Percentiles rank a stretch among this genome's conserved stretches.
These are phyloP conservation scores for Beauveria sp. DNA, from an alignment of 2,329 filamentous ascomycete genomes.

Conservation along the genomic window DNA sequence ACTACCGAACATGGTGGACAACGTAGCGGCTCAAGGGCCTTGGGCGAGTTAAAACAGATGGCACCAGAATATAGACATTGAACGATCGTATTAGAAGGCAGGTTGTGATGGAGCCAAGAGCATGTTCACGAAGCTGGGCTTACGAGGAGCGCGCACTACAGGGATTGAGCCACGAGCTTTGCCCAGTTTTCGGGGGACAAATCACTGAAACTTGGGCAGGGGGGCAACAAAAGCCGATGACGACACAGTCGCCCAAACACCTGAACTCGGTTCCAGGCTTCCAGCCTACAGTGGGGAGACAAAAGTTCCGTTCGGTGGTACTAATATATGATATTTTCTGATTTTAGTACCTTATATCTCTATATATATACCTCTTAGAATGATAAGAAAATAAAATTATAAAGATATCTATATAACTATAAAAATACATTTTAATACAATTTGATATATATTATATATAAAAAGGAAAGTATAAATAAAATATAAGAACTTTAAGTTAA, in stretches of 20 bases:
- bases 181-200: slow-evolving; percentile 9
- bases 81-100: background rate
- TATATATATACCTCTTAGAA: too few relatives aligned
- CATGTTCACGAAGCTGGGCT: background rate
- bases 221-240: slow-evolving; percentile 7
- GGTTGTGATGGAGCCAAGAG: background rate
- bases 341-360: too few relatives aligned
- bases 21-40: background rate
- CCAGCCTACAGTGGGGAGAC: too few relatives aligned
- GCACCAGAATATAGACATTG: slow-evolving; percentile 1
- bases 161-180: background rate
- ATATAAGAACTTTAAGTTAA: too few relatives aligned
- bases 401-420: too few relatives aligned
- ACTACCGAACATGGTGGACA: slow-evolving; percentile 16
- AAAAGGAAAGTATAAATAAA: too few relatives aligned
- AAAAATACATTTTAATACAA: too few relatives aligned
- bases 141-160: background rate
- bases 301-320: too few relatives aligned
- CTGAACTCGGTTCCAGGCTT: background rate
- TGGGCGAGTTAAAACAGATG: background rate
- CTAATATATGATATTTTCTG: too few relatives aligned
- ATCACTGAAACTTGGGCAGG: slow-evolving; percentile 9
- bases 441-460: too few relatives aligned
- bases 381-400: too few relatives aligned
- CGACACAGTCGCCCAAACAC: slow-evolving; percentile 7